Evolutionary conservation across 75 land plant species (phyloP).

Genomic region (Ceratopteris richardii): DNA sequence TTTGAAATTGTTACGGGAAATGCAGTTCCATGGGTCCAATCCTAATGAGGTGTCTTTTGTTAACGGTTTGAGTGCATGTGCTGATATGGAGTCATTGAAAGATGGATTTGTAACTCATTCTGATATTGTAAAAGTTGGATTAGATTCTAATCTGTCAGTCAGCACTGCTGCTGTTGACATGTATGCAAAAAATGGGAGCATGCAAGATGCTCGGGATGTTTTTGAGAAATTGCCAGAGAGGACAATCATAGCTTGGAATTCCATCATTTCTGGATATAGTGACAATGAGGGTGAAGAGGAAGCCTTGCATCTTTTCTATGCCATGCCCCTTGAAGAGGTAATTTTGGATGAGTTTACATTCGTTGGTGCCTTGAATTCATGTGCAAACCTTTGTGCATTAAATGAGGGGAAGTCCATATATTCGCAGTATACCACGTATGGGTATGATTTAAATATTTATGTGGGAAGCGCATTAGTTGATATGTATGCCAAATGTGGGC

Average conservation of each 20-base stretch:
- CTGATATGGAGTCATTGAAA: background rate
- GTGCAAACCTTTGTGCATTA: conserved; percentile 40
- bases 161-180: conserved; percentile 27
- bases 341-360: conserved; percentile 38
- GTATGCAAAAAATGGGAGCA: conserved; percentile 33
- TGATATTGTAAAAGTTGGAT: conserved; percentile 23
- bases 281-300: conserved; percentile 22
- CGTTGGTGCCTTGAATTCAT: conserved; percentile 39
- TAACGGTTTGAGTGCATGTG: conserved; percentile 19
- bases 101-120: conserved; percentile 20
- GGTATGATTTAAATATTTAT: conserved; percentile 13
- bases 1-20: conserved; percentile 7
- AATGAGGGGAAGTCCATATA: conserved; percentile 45
- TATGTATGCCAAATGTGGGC: conserved; percentile 59
- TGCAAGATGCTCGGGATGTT: conserved; percentile 16
- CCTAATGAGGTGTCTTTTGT: conserved; percentile 22
- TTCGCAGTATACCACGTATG: conserved; percentile 21
- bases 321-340: conserved; percentile 34
- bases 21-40: conserved; percentile 7
- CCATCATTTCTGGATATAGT: conserved; percentile 21
- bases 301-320: conserved; percentile 34
- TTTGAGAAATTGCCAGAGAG: conserved; percentile 13
- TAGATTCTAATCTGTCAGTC: conserved; percentile 14
- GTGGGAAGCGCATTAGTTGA: conserved; percentile 48
- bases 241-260: conserved; percentile 16